Conservation (phyloP, 371 early-diverging fungal genomes). For the Mortierella sp. region DNA sequence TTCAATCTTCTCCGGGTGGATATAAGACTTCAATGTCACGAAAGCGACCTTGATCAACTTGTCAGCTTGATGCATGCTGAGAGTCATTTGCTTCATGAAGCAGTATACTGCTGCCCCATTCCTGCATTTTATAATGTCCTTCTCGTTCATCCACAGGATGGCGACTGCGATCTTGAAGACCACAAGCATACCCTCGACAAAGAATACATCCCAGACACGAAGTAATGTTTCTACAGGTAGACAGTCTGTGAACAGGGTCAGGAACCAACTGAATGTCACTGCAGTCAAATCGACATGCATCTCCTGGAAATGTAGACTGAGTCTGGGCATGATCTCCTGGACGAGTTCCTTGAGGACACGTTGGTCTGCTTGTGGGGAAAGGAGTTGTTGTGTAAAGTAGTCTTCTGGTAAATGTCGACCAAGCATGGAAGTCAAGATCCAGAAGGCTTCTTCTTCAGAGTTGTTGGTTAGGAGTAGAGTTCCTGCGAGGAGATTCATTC, state of each 20-base stretch:
- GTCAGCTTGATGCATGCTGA: slow-evolving; percentile 51
- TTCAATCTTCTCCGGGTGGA: slow-evolving; percentile 50
- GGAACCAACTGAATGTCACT: slow-evolving; percentile 61
- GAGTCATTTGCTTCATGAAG: slow-evolving; percentile 57
- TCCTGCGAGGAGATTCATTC: slow-evolving; percentile 59
- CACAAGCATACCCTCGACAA: slow-evolving; percentile 53
- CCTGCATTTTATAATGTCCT: slow-evolving; percentile 58
- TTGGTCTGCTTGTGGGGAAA: slow-evolving; percentile 57
- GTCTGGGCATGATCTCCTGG: slow-evolving; percentile 50
- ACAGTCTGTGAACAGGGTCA: slow-evolving; percentile 58
- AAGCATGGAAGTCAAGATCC: slow-evolving; percentile 54
- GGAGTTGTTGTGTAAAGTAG: slow-evolving; percentile 55
- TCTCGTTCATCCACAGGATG: slow-evolving; percentile 58
- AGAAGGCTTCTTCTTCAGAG: slow-evolving; percentile 58
- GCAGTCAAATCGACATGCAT: slow-evolving; percentile 57
- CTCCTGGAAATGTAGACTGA: slow-evolving; percentile 43
- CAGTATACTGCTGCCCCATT: slow-evolving; percentile 60
- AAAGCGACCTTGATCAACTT: slow-evolving; percentile 54
- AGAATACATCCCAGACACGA: slow-evolving; percentile 59
- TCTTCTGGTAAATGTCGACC: slow-evolving; percentile 52
- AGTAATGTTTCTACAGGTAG: slow-evolving; percentile 51
- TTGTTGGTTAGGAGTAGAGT: slow-evolving; percentile 52
- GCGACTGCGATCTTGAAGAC: slow-evolving; percentile 57
- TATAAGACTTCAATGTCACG: slow-evolving; percentile 45
- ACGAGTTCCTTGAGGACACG: slow-evolving; percentile 54